Conservation (phyloP, 345 rosid genomes). For the Gynandropsis gynandra region DNA sequence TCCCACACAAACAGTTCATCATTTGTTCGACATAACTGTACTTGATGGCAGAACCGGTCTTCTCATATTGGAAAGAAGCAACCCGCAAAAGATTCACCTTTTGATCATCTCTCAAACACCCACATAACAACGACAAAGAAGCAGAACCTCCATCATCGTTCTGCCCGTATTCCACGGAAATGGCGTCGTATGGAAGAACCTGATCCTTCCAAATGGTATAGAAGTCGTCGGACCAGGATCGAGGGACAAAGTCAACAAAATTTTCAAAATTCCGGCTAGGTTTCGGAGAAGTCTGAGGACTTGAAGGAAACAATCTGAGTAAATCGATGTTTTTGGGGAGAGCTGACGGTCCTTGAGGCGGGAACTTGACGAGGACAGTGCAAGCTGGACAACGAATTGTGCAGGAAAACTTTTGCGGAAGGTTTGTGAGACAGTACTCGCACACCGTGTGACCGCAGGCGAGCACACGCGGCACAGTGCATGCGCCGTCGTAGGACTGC, state of each 20-base stretch:
- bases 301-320: conserved; percentile 40
- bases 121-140: conserved; percentile 18
- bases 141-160: conserved; percentile 13
- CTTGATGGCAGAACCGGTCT: conserved; percentile 37
- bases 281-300: conserved; percentile 15
- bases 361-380: conserved; percentile 72
- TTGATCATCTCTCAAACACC: conserved; percentile 17
- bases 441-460: conserved; percentile 77
- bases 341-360: conserved; percentile 56
- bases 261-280: conserved; percentile 7
- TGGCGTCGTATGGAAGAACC: conserved; percentile 40
- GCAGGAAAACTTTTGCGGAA: conserved; percentile 52
- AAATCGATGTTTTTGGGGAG: conserved; percentile 89
- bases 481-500: conserved; percentile 49
- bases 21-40: conserved; percentile 42
- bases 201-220: conserved; percentile 54
- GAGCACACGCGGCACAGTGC: conserved; percentile 71
- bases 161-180: conserved; percentile 21
- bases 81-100: conserved; percentile 48
- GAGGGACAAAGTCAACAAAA: conserved; percentile 35
- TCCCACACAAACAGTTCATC: conserved; percentile 45
- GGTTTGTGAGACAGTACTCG: conserved; percentile 55
- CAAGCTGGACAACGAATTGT: conserved; percentile 89
- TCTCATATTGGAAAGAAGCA: conserved; percentile 27
- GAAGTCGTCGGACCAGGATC: conserved; percentile 59